Conservation (phyloP, 192 early-diverging fungal genomes). For the Umbelopsis sp. region DNA sequence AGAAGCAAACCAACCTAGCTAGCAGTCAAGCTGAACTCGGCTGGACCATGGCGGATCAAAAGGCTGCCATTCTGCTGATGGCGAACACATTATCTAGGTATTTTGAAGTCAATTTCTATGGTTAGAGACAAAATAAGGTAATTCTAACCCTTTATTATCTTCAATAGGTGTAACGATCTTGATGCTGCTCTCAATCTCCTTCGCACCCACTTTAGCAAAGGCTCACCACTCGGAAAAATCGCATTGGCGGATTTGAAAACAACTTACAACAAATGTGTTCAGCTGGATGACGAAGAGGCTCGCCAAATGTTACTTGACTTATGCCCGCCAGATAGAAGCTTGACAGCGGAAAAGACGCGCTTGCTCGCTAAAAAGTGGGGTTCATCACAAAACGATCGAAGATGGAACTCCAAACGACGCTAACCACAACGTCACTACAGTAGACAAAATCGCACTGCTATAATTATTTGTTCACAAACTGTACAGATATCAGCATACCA, state of each 20-base stretch:
- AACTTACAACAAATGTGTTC: conserved; percentile 52
- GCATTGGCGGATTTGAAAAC: conserved; percentile 50
- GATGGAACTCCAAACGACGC: conserved; percentile 11
- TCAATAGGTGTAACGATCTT: conserved; percentile 48
- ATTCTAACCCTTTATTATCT: background rate
- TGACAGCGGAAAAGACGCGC: conserved; percentile 23
- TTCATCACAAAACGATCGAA: conserved; percentile 11
- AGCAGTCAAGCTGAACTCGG: conserved; percentile 44
- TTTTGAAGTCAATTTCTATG: background rate
- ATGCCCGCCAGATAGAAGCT: conserved; percentile 46
- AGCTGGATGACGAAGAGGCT: conserved; percentile 51
- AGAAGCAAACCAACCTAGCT: conserved; percentile 33
- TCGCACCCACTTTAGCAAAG: conserved; percentile 40
- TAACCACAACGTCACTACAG: background rate
- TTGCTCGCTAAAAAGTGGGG: conserved; percentile 61
- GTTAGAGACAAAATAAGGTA: background rate
- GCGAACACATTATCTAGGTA: conserved; percentile 66
- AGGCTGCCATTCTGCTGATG: conserved; percentile 60
- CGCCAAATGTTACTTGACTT: conserved; percentile 48
- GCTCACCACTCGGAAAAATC: conserved; percentile 29
- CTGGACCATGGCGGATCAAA: conserved; percentile 56
- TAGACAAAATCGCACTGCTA: background rate
- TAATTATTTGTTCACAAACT: background rate
- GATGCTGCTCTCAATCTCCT: conserved; percentile 50
- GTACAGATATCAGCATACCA: background rate